A percentile compares a stretch with the other conserved stretches of the same genome.
These are phyloP conservation scores for Imleria badia DNA, from an alignment of 768 basidiomycete genomes.

Conservation along the genomic window DNA sequence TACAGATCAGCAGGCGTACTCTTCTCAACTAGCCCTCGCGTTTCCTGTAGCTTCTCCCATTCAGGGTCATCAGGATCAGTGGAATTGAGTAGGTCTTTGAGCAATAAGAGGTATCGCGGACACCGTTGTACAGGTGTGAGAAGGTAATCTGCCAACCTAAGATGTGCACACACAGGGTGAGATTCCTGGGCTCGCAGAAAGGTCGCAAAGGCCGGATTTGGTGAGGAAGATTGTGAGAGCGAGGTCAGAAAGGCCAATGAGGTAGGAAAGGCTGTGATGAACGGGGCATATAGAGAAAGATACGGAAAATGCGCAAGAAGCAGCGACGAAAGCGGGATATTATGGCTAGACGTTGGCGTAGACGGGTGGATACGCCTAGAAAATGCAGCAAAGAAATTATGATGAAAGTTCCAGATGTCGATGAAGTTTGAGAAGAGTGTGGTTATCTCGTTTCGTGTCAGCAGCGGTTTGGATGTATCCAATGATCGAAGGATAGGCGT, in stretches of 20 bases:
- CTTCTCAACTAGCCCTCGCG: conserved; percentile 68
- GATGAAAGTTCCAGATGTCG: conserved; percentile 89
- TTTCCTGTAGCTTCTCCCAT: conserved; percentile 56
- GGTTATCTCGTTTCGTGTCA: conserved; percentile 66
- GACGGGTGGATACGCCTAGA: conserved; percentile 38
- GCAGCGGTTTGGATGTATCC: conserved; percentile 64
- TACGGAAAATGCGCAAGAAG: conserved; percentile 86
- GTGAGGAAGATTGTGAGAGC: conserved; percentile 47
- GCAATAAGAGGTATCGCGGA: conserved; percentile 79
- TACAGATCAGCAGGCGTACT: conserved; percentile 44
- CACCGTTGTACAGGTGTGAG: conserved; percentile 86
- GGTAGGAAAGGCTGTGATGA: conserved; percentile 74
- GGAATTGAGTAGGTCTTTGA: conserved; percentile 76
- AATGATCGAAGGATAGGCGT: conserved; percentile 75
- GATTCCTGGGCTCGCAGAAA: conserved; percentile 68
- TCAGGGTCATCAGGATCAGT: conserved; percentile 69
- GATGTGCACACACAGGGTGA: conserved; percentile 67
- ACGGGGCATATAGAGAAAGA: conserved; percentile 82
- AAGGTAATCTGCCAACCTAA: conserved; percentile 82
- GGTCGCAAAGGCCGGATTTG: conserved; percentile 49
- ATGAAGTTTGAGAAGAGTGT: conserved; percentile 85
- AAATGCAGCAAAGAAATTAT: conserved; percentile 65
- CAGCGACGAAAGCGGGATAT: conserved; percentile 52
- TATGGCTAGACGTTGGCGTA: conserved; percentile 21
- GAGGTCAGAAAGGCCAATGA: conserved; percentile 58